Evolutionary conservation across 2,329 filamentous ascomycete species (phyloP).

Genomic region (Neonectria faginata): DNA sequence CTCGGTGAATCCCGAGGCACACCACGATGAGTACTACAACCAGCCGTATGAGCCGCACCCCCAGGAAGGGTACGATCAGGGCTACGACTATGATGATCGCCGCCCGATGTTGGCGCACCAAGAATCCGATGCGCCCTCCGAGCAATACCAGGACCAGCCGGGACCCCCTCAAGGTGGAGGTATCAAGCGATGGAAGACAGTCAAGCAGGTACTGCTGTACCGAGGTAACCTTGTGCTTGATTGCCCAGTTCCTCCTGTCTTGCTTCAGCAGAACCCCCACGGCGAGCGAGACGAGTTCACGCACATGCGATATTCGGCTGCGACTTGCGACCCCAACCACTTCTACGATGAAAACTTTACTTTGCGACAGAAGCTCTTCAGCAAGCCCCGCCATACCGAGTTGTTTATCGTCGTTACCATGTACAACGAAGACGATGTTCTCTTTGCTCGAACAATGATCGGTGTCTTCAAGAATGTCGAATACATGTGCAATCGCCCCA

Average conservation of each 20-base stretch:
- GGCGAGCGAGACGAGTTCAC: conserved; percentile 93
- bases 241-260: conserved; percentile 89
- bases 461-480: conserved; percentile 99
- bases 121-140: conserved; percentile 57
- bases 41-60: conserved; percentile 81
- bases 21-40: conserved; percentile 89
- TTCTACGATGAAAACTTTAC: conserved; percentile 94
- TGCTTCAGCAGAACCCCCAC: conserved; percentile 89
- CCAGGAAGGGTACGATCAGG: conserved; percentile 70
- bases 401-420: conserved; percentile 97
- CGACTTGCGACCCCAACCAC: conserved; percentile 90
- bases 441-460: conserved; percentile 95
- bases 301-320: conserved; percentile 93
- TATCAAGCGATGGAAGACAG: conserved; percentile 95
- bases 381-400: conserved; percentile 92
- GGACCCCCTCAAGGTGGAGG: conserved; percentile 53
- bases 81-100: conserved; percentile 77
- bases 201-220: conserved; percentile 98
- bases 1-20: conserved; percentile 81
- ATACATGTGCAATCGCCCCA: conserved; percentile 93
- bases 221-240: conserved; percentile 97
- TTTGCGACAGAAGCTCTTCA: conserved; percentile 89
- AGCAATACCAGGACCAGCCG: conserved; percentile 60
- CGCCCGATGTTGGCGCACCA: conserved; percentile 81
- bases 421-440: conserved; percentile 98